These are phyloP conservation scores for Cyberlindnera samutprakarnensis DNA, from an alignment of 805 yeast genomes.

Conservation along the genomic window DNA sequence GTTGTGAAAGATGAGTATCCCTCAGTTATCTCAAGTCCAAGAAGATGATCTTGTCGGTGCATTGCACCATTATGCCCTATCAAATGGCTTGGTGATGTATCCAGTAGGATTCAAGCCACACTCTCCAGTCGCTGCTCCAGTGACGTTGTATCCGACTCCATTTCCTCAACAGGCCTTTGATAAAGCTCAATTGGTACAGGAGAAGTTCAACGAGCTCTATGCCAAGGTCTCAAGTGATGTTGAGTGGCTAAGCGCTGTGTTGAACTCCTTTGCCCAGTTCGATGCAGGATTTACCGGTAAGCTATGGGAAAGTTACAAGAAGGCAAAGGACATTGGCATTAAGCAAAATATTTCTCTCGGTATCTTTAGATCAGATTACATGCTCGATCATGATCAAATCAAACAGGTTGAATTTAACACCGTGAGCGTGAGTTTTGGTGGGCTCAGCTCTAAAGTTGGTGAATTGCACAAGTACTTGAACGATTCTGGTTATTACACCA, in stretches of 20 bases:
- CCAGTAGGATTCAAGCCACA: conserved; percentile 46
- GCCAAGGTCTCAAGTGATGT: conserved; percentile 50
- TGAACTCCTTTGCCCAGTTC: conserved; percentile 44
- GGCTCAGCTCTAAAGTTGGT: conserved; percentile 74
- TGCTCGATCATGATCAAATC: conserved; percentile 49
- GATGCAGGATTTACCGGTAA: conserved; percentile 81
- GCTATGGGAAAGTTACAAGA: conserved; percentile 51
- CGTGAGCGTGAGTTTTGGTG: conserved; percentile 92
- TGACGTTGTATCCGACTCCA: conserved; percentile 87
- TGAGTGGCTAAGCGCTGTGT: conserved; percentile 56
- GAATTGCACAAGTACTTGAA: conserved; percentile 65
- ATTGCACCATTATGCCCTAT: conserved; percentile 66
- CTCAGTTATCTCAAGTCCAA: conserved; percentile 18
- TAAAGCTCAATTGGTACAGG: conserved; percentile 60
- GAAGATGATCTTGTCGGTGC: conserved; percentile 31
- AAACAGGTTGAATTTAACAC: conserved; percentile 97
- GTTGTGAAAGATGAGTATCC: conserved; percentile 18
- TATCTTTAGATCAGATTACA: conserved; percentile 83
- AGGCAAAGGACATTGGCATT: conserved; percentile 41
- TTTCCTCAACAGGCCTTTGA: conserved; percentile 63
- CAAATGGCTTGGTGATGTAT: conserved; percentile 79
- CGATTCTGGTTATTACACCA: conserved; percentile 44
- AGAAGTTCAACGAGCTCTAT: conserved; percentile 65
- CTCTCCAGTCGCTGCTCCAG: conserved; percentile 64
- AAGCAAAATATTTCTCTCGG: conserved; percentile 71